Evolutionary conservation across 1,284 basidiomycete genomes (phyloP).

Genomic region (Cystobasidium pallidum): DNA sequence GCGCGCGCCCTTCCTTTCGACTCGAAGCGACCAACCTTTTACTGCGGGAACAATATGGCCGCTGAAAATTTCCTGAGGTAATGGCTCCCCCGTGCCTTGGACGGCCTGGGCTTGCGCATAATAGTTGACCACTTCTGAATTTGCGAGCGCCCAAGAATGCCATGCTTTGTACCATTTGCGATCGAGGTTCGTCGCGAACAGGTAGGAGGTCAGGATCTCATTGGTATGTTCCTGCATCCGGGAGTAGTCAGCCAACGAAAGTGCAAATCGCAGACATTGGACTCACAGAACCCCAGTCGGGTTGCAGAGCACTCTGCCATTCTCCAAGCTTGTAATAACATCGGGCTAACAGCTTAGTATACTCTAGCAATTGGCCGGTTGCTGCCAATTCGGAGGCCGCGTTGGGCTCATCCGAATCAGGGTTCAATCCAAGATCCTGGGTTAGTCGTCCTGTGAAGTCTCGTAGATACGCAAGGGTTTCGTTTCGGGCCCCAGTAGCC

Average conservation of each 20-base stretch:
- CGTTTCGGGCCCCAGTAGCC: conserved; percentile 78
- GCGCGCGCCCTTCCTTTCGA: neutral
- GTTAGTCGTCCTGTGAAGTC: conserved; percentile 79
- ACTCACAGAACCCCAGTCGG: conserved; percentile 76
- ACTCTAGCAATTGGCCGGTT: conserved; percentile 68
- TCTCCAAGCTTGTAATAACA: conserved; percentile 97
- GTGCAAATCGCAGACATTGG: neutral
- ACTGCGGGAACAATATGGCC: conserved; percentile 88
- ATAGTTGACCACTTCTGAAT: conserved; percentile 90
- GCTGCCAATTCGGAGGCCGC: conserved; percentile 61
- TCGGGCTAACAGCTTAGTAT: conserved; percentile 85
- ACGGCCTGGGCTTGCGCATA: conserved; percentile 62
- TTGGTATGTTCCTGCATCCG: conserved; percentile 69
- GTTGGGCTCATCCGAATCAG: conserved; percentile 56
- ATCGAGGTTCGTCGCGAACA: conserved; percentile 88
- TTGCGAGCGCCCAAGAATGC: conserved; percentile 98
- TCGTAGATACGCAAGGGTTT: conserved; percentile 82
- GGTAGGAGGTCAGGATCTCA: conserved; percentile 82
- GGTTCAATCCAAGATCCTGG: conserved; percentile 72
- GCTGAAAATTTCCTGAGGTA: conserved; percentile 70
- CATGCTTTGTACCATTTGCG: conserved; percentile 97
- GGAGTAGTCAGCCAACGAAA: neutral
- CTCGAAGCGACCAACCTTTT: conserved; percentile 65
- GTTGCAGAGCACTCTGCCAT: conserved; percentile 84
- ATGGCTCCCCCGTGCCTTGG: conserved; percentile 65